Percentiles rank a stretch among this genome's conserved stretches.
phyloP scores from a whole-genome alignment of 2,329 filamentous ascomycete genomes.

The Paraphaeosphaeria sporulosa region DNA sequence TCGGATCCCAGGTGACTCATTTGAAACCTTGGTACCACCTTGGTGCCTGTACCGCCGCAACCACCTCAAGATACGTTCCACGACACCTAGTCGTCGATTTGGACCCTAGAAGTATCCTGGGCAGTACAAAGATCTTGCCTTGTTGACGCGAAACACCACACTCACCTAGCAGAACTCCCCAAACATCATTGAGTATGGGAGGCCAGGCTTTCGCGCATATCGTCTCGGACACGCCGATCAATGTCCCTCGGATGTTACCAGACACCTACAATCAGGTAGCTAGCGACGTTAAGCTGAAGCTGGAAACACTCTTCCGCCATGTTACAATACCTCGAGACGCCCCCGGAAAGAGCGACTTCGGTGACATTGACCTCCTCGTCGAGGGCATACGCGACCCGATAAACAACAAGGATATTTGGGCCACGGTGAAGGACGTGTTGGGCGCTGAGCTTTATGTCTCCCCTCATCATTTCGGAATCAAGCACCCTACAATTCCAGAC shows the following conservation, averaged over 20 bases:
- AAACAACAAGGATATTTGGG: slow-evolving; percentile 30
- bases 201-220: slow-evolving; percentile 54
- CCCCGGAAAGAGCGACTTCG: slow-evolving; percentile 71
- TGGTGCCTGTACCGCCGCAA: background rate
- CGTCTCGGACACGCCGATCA: slow-evolving; percentile 52
- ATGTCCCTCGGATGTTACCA: slow-evolving; percentile 71
- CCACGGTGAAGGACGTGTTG: slow-evolving; percentile 52
- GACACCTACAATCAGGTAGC: slow-evolving; percentile 64
- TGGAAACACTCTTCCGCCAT: slow-evolving; percentile 61
- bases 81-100: background rate
- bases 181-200: slow-evolving; percentile 64
- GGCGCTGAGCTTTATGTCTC: slow-evolving; percentile 50
- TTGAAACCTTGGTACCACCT: background rate
- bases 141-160: too few relatives aligned
- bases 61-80: background rate
- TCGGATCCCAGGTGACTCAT: slow-evolving; percentile 1
- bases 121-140: background rate
- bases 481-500: slow-evolving; percentile 33
- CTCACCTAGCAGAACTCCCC: background rate
- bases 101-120: background rate
- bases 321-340: slow-evolving; percentile 72
- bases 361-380: slow-evolving; percentile 78
- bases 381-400: slow-evolving; percentile 21
- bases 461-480: slow-evolving; percentile 60
- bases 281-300: slow-evolving; percentile 53